Base-by-base conservation (phyloP, 176 grass and related monocot species). In the Themeda triandra region DNA sequence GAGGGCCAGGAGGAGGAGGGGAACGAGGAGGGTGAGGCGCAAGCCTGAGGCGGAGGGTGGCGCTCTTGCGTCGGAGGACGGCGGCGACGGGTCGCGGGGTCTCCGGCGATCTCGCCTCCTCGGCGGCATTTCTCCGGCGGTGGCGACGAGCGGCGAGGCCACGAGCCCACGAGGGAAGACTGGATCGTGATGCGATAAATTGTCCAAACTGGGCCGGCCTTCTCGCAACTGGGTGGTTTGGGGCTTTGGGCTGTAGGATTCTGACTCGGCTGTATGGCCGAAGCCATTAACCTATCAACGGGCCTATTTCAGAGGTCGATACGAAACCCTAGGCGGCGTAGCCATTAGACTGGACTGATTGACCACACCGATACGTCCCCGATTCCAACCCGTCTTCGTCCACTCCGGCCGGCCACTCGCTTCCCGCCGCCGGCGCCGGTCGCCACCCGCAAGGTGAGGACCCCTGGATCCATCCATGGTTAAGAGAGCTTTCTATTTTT, bases 101-200 rank as follows among this genome's bases (percentile, higher is more conserved):
- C 84, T 88, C 54, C 91, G 85, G 83, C 86, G 93, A 80, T 98
- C 87, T 79, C 92, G 85, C 83, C 96, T 84, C 91, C 87, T 87
- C 9, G 87, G 58, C 67, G 89, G 80, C 93, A 95, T 93, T 81
- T 86, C 78, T 82, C 82, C 37, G 63, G 74, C 42, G 23, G 66
- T 14, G 37, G 14, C n/a, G 58, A 60, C 58, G n/a, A 60, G 4
- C 53, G 53, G 21, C 49, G 48, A 51, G 48, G 46, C 48, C 48
- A 54, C 18, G 51, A 54, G 51, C 51, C 51, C 51, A 54, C 53
- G 2, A 23, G 10, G 10, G 53, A 56, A n/a, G 21, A 59, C 23
- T 59, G 39, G 39, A 41, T 35, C 6, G n/a, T n/a, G n/a, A n/a
- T n/a, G n/a, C n/a, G n/a, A n/a, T n/a, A n/a, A n/a, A n/a, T 6